Percentiles rank a stretch among this genome's conserved stretches.
These are phyloP conservation scores for Juglanconis juglandina DNA, from an alignment of 2,329 filamentous ascomycete species.

Conservation along the genomic window DNA sequence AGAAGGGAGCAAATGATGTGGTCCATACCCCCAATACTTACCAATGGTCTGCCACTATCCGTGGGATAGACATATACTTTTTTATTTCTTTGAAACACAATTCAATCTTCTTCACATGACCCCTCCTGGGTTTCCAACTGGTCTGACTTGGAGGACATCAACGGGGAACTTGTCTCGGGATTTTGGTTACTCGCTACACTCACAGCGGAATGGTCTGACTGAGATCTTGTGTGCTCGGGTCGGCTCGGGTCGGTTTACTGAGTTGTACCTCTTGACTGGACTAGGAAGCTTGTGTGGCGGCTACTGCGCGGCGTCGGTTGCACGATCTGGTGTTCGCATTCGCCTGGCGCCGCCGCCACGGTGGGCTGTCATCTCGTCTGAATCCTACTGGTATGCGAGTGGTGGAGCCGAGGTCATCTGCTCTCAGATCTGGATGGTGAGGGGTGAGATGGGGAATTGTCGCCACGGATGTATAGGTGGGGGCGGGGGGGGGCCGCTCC, in stretches of 20 bases:
- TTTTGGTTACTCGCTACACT: background rate
- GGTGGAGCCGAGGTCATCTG: too few species aligned
- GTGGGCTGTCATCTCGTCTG: background rate
- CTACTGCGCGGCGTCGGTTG: background rate
- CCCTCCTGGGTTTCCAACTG: background rate
- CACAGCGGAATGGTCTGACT: background rate
- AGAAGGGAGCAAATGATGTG: background rate
- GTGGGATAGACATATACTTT: slow-evolving; percentile 18
- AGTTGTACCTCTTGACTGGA: background rate
- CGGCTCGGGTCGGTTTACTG: background rate
- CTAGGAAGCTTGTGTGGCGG: background rate
- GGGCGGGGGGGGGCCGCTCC: too few species aligned
- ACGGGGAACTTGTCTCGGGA: background rate
- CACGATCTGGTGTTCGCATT: background rate
- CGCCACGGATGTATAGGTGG: too few species aligned
- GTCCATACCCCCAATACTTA: background rate
- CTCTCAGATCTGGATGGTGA: too few species aligned
- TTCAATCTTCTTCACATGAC: slow-evolving; percentile 14
- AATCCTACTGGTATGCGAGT: too few species aligned
- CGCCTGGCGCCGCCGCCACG: background rate
- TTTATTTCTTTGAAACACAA: slow-evolving; percentile 16
- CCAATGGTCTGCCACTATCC: background rate
- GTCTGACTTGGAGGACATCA: too few species aligned
- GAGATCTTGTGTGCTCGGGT: background rate
- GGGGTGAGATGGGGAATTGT: too few species aligned